Conservation (phyloP, 352 stramenopile genomes). For the Globisporangium cederbergense region DNA sequence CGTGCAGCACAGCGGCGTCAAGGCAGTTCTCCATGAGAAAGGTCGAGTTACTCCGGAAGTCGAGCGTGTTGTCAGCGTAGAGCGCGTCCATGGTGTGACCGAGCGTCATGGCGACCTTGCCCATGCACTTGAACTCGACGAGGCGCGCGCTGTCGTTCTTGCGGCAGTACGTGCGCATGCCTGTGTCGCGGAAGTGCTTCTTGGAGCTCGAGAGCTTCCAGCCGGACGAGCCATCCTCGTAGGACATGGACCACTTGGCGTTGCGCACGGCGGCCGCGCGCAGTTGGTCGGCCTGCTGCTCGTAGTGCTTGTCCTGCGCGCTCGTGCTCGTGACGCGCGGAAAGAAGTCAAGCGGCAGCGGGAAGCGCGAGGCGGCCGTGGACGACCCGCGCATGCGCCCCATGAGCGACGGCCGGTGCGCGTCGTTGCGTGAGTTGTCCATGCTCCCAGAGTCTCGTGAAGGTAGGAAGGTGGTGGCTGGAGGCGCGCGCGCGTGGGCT, state of each 20-base stretch:
- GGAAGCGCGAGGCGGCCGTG: slow-evolving; percentile 27
- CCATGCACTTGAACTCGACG: slow-evolving; percentile 67
- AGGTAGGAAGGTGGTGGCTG: background rate
- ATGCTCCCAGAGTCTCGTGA: slow-evolving; percentile 13
- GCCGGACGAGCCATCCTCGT: slow-evolving; percentile 49
- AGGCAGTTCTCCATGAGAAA: slow-evolving; percentile 59
- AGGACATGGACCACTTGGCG: slow-evolving; percentile 58
- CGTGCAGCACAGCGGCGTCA: slow-evolving; percentile 58
- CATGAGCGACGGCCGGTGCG: slow-evolving; percentile 33
- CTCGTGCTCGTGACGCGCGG: slow-evolving; percentile 28
- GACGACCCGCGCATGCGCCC: slow-evolving; percentile 24
- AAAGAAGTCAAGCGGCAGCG: slow-evolving; percentile 47
- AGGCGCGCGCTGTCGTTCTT: slow-evolving; percentile 30
- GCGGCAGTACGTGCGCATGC: slow-evolving; percentile 56
- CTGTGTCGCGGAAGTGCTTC: slow-evolving; percentile 60
- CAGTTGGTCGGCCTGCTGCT: slow-evolving; percentile 33
- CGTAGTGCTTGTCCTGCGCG: slow-evolving; percentile 38
- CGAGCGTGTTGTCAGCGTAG: slow-evolving; percentile 58
- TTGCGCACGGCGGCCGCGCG: slow-evolving; percentile 30
- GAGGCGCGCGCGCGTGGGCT: background rate
- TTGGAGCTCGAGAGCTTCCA: slow-evolving; percentile 74
- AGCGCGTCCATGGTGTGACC: slow-evolving; percentile 43
- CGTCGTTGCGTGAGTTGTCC: slow-evolving; percentile 29
- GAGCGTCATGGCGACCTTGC: slow-evolving; percentile 46
- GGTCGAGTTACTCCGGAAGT: slow-evolving; percentile 51